phyloP scores from a whole-genome alignment of 2,329 filamentous ascomycete species.

The Plenodomus biglobosus region DNA sequence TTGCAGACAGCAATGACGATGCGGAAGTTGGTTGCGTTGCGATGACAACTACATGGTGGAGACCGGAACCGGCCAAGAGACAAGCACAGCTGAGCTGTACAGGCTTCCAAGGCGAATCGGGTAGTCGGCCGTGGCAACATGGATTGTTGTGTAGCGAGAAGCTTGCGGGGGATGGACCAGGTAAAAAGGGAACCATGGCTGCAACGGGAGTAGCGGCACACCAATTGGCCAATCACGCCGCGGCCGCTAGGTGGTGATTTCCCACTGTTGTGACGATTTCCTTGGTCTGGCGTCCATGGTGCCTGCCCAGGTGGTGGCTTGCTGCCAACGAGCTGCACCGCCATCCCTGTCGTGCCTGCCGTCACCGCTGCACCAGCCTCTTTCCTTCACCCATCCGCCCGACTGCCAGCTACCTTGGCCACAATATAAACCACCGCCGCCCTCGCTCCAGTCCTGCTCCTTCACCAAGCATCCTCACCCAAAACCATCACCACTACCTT shows the following conservation, averaged over 20 bases:
- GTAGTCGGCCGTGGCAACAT: conserved; percentile 6
- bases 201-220: too few relatives aligned
- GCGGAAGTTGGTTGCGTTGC: conserved; percentile 4
- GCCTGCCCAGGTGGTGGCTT: conserved; percentile 4
- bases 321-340: neutral
- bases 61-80: too few relatives aligned
- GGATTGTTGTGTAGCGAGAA: conserved; percentile 3
- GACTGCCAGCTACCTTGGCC: too few relatives aligned
- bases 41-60: conserved; percentile 3
- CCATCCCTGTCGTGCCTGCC: neutral
- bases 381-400: conserved; percentile 15
- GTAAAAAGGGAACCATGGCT: too few relatives aligned
- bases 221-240: conserved; percentile 19
- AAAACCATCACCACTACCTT: conserved; percentile 13
- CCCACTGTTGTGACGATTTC: too few relatives aligned
- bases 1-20: neutral
- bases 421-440: conserved; percentile 20
- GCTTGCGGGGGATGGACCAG: too few relatives aligned
- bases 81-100: neutral
- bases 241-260: conserved; percentile 1
- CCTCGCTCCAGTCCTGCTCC: conserved; percentile 1
- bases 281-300: conserved; percentile 20
- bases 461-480: conserved; percentile 16
- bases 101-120: neutral
- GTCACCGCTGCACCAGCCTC: conserved; percentile 13